Base-by-base conservation (phyloP, 1,139 yeast species). In the Candida smagusa region DNA sequence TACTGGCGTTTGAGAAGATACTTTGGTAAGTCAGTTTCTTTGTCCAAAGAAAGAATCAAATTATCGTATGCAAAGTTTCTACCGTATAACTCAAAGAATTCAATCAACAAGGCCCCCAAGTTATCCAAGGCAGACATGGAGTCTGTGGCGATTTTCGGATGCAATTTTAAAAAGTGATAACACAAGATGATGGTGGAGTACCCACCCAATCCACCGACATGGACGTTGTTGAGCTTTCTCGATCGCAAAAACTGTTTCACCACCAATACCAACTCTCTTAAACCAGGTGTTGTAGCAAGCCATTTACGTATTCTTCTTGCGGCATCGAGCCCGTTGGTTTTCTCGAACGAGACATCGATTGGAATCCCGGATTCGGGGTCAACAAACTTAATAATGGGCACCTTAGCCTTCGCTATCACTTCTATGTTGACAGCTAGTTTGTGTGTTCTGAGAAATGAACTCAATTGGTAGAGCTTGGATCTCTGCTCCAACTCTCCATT, bases 191-290 rank as follows among this genome's bases (percentile, higher is more conserved):
- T 88, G 19, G 90, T 87, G 7, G 97, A 81, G 56, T 85, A 92
- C 0, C 98, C 98, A 23, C 99, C 98, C 12, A 94, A 67, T 0
- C 98, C 98, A 41, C 99, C 99, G 16, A 84, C 83, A 53, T 86
- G 95, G n/a, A 92, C 98, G 51, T 88, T 86, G 54, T 92, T 90
- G 43, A 92, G 66, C 45, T 76, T 79, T 50, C 97, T 71, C 2
- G 89, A 80, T 30, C 90, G 72, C 39, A 94, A 68, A 53, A 90
- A 92, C 54, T 89, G 97, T 58, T 94, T 92, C 11, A 92, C 76
- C 3, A 89, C 81, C 39, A 92, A 68, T 0, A 87, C 96, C 42
- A 94, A 63, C 53, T 90, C 96, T 44, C 97, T 68, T 39, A 92
- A 63, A 0, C 96, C 96, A 0, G 95, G 92, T 2, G 87, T 82